Evolutionary conservation across 164 flowering plant genomes (phyloP).

Genomic region (Vitis riparia): DNA sequence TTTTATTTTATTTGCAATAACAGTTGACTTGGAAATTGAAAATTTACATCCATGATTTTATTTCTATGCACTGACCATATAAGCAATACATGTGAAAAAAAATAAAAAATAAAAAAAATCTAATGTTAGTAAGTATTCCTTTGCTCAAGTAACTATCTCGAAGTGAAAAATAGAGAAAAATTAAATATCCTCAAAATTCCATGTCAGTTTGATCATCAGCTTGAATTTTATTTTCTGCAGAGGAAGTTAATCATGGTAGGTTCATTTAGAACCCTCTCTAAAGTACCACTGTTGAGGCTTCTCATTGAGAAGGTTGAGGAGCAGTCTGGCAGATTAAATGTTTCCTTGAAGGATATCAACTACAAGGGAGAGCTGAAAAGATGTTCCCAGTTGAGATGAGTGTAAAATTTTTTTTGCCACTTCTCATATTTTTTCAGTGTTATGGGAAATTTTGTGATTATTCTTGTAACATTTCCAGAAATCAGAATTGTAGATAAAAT

Average conservation of each 20-base stretch:
- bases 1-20: neutral
- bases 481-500: too few relatives aligned
- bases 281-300: slow-evolving; percentile 83
- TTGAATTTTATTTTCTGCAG: slow-evolving; percentile 37
- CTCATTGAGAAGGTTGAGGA: slow-evolving; percentile 82
- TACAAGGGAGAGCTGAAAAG: slow-evolving; percentile 38
- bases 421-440: too few relatives aligned
- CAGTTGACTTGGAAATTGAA: neutral
- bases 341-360: slow-evolving; percentile 52
- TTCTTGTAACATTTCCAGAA: too few relatives aligned
- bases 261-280: slow-evolving; percentile 78
- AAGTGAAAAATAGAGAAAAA: too few relatives aligned
- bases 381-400: slow-evolving; percentile 46
- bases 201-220: neutral
- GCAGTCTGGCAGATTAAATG: slow-evolving; percentile 56
- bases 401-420: neutral
- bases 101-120: too few relatives aligned
- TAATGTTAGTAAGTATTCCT: too few relatives aligned
- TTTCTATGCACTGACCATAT: too few relatives aligned
- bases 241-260: slow-evolving; percentile 98
- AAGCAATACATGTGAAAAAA: too few relatives aligned
- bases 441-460: too few relatives aligned
- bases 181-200: too few relatives aligned
- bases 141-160: too few relatives aligned
- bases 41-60: neutral